Percentiles rank a stretch among this genome's conserved stretches.
These are phyloP conservation scores for Jatropha curcas DNA, from an alignment of 345 rosid species.

Conservation along the genomic window DNA sequence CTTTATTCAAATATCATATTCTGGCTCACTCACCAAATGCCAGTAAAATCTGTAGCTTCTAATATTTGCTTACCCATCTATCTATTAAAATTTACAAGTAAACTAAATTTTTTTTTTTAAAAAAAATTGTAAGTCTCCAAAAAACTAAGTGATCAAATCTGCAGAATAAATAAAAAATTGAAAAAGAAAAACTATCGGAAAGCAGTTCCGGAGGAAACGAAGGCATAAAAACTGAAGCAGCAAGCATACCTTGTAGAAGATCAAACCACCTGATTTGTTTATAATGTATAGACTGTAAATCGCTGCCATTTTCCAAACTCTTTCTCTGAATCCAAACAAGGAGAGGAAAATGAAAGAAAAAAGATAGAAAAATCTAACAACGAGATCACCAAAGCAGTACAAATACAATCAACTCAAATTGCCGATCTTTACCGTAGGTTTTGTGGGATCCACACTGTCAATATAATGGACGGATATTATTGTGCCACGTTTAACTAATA, in stretches of 20 bases:
- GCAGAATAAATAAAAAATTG: background rate
- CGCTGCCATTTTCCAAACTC: constrained; percentile 52
- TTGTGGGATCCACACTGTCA: background rate
- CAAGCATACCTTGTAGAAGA: constrained; percentile 60
- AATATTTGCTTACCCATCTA: background rate
- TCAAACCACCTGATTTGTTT: constrained; percentile 31
- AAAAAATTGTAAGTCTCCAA: no score
- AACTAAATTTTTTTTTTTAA: no score
- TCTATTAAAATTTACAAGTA: no score
- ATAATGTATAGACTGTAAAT: constrained; percentile 31
- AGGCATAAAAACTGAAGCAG: background rate
- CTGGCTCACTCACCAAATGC: background rate
- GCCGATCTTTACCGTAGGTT: background rate
- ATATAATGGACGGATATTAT: background rate
- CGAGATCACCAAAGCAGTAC: background rate
- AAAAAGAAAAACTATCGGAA: background rate
- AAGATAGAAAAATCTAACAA: background rate
- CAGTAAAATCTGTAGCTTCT: background rate
- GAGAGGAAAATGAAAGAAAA: no score
- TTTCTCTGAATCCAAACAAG: background rate
- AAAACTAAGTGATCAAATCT: background rate
- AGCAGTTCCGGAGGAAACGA: background rate
- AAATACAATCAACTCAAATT: no score
- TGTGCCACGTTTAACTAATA: background rate
- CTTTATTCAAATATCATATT: background rate